Evolutionary conservation across 495 filamentous ascomycete genomes (phyloP).

Genomic region (Penicilliopsis zonata): DNA sequence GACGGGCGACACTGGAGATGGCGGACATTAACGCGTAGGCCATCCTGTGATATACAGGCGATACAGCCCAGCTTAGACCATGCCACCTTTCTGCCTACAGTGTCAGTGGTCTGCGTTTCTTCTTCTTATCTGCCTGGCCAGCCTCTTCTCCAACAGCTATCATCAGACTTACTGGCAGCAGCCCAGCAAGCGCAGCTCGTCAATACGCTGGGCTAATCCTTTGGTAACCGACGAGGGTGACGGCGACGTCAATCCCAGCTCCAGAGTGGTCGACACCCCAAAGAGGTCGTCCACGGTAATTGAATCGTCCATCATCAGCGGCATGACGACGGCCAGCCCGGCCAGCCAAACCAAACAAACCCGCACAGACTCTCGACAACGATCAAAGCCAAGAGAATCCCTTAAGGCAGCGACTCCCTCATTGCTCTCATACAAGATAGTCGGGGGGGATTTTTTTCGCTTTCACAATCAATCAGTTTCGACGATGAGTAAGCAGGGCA

Average conservation of each 20-base stretch:
- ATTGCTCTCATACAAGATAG: no score
- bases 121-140: no score
- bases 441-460: no score
- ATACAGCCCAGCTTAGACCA: conserved; percentile 89
- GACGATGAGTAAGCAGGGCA: not conserved
- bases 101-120: no score
- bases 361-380: no score
- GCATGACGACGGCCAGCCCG: conserved; percentile 13
- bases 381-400: no score
- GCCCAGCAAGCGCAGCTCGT: conserved; percentile 66
- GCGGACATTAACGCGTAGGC: conserved; percentile 53
- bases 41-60: conserved; percentile 66
- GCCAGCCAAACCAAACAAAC: not conserved
- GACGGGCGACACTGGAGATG: conserved; percentile 58
- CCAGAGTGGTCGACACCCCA: conserved; percentile 47
- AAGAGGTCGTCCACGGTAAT: conserved; percentile 67
- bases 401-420: no score
- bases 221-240: conserved; percentile 44
- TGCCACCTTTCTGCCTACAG: conserved; percentile 50
- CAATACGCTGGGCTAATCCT: conserved; percentile 58
- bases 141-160: no score
- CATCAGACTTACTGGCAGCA: conserved; percentile 72
- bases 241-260: conserved; percentile 40
- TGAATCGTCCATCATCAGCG: conserved; percentile 54
- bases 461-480: not conserved